Evolutionary conservation across 805 yeast species (phyloP), one percentile per base, ranked within the genome.

Genomic region (Cyberlindnera petersonii): DNA sequence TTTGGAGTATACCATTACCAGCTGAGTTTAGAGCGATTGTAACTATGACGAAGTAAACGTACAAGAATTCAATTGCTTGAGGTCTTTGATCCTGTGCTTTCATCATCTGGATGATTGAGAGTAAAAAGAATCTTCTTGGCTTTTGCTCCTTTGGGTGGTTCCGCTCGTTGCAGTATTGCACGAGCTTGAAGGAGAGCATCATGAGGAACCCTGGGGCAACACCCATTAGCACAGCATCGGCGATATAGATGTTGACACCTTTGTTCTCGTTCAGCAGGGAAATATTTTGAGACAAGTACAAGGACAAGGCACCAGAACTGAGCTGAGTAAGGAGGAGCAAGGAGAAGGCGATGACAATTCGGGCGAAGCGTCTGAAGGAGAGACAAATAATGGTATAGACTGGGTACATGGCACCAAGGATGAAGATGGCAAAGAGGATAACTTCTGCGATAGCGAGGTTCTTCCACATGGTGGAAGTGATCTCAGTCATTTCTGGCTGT

Each of bases 181-280:
- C 16, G 13, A 26, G 16, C 24, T 39, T 34, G 24, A 39, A 39
- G 8, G 35, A 21, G 5, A 18, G 5, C 32, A 30, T 30, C 32
- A 39, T 29, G 9, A 39, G 20, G 17, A 33, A 26, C 15, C 39
- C 39, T 9, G 35, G 39, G 4, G 34, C 19, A 5, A 34, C 13
- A 5, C 26, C 17, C 8, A 24, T 29, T 6, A 39, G 24, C 4
- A 34, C 43, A 13, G 35, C 11, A 8, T 32, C 27, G 10, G 39
- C 43, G 26, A 39, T 33, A 17, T 27, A 24, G 19, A 39, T 10
- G 24, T 39, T 33, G 11, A 33, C 13, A 10, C 34, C 33, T 11
- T 15, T 20, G 20, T 14, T 20, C 14, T 17, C 20, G 16, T 14
- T 13, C 5, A 32, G 14, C 18, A 24, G 21, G 16, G 26, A 14